Conservation (phyloP, 2,329 filamentous ascomycete species). For the Arthrinium phaeospermum region DNA sequence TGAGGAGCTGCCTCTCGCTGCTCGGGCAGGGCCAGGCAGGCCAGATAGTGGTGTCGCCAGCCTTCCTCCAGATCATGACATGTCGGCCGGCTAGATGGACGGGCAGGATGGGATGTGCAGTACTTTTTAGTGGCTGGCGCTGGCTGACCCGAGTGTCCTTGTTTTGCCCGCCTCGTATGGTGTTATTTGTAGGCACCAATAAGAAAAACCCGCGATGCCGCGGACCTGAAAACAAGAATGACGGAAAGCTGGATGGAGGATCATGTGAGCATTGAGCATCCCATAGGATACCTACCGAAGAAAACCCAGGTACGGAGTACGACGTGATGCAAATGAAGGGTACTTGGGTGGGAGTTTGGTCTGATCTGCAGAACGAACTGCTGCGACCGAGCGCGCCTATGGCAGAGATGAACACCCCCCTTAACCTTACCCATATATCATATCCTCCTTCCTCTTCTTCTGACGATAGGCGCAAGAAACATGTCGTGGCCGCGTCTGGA, state of each 20-base stretch:
- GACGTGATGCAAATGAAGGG: not conserved
- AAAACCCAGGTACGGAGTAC: not conserved
- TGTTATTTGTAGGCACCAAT: not conserved
- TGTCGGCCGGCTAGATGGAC: not conserved
- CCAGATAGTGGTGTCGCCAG: not conserved
- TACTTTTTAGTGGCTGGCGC: not conserved
- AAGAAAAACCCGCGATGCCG: not conserved
- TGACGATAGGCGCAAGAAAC: slow-evolving; percentile 15
- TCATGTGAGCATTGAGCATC: not conserved
- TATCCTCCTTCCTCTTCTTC: slow-evolving; percentile 12
- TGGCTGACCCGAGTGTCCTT: not conserved
- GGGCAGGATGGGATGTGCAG: not conserved
- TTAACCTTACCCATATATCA: slow-evolving; percentile 12
- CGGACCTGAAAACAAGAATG: not conserved
- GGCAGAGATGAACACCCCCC: slow-evolving; percentile 9
- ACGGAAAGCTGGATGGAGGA: not conserved
- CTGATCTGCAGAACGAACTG: slow-evolving; percentile 10
- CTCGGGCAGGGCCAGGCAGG: not conserved
- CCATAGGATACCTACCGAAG: no score
- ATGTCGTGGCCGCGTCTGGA: slow-evolving; percentile 10
- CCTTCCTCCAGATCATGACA: slow-evolving; percentile 14
- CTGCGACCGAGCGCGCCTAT: slow-evolving; percentile 15
- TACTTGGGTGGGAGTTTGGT: not conserved
- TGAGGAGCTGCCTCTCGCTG: not conserved
- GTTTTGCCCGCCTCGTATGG: not conserved